Percentiles rank a stretch among this genome's conserved stretches.
Conservation (phyloP, 495 filamentous ascomycete species). For the Lepidopterella palustris region DNA sequence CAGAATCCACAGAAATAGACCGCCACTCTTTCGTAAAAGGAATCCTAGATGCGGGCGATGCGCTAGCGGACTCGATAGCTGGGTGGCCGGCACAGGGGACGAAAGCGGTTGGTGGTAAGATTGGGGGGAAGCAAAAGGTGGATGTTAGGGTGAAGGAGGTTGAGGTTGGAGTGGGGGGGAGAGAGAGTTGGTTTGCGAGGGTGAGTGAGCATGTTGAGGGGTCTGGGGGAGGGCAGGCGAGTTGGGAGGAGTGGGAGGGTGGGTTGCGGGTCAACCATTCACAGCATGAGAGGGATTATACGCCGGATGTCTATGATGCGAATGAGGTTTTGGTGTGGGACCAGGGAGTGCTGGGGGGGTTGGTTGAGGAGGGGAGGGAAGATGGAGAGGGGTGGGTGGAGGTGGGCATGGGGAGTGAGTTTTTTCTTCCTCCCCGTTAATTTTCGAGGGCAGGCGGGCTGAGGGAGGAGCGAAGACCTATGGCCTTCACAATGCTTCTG, state of each 20-base stretch:
- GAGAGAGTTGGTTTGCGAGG: slow-evolving; percentile 65
- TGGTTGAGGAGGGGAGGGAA: slow-evolving; percentile 34
- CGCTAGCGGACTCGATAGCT: neutral
- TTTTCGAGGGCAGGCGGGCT: neutral
- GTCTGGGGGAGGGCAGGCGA: slow-evolving; percentile 49
- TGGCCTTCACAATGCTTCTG: no score
- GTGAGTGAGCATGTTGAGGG: slow-evolving; percentile 56
- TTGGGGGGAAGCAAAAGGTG: slow-evolving; percentile 1
- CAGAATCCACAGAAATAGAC: no score
- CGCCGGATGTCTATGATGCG: slow-evolving; percentile 56
- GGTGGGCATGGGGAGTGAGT: slow-evolving; percentile 47
- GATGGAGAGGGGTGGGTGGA: slow-evolving; percentile 41
- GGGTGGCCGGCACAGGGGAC: neutral
- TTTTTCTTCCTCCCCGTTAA: neutral
- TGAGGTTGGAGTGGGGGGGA: no score
- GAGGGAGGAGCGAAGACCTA: neutral
- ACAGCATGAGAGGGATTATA: slow-evolving; percentile 64
- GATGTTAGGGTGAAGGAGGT: slow-evolving; percentile 2
- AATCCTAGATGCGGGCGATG: neutral
- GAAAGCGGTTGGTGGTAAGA: slow-evolving; percentile 6
- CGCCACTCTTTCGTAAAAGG: no score
- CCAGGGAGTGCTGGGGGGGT: slow-evolving; percentile 35
- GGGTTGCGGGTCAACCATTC: slow-evolving; percentile 58
- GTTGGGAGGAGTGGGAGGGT: slow-evolving; percentile 57
- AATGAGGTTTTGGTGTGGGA: slow-evolving; percentile 51